These are phyloP conservation scores for Cladophialophora chaetospira DNA, from an alignment of 2,329 filamentous ascomycete species.

Conservation along the genomic window DNA sequence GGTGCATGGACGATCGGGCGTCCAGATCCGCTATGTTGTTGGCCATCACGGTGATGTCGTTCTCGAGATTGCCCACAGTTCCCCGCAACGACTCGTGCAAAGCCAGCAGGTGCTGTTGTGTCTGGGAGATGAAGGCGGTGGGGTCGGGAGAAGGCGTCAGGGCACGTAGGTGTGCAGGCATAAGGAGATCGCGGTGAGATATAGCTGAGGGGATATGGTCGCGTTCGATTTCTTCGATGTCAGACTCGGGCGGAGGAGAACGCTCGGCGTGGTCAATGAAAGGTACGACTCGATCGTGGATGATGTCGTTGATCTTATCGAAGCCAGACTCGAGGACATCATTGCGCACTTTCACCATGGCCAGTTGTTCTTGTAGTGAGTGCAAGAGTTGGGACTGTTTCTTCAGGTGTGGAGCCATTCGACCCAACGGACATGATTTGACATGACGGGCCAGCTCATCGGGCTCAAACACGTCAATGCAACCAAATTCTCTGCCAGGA, in stretches of 20 bases:
- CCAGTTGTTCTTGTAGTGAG: slow-evolving; percentile 48
- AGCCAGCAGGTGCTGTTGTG: slow-evolving; percentile 60
- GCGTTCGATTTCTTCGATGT: slow-evolving; percentile 32
- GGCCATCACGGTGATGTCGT: slow-evolving; percentile 25
- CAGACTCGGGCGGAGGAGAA: slow-evolving; percentile 23
- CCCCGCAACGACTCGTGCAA: slow-evolving; percentile 62
- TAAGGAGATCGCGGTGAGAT: slow-evolving; percentile 26
- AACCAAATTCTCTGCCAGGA: slow-evolving; percentile 43
- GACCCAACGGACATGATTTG: slow-evolving; percentile 53
- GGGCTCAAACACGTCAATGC: slow-evolving; percentile 41
- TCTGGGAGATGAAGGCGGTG: slow-evolving; percentile 37
- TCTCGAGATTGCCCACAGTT: slow-evolving; percentile 49
- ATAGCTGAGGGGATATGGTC: slow-evolving; percentile 25
- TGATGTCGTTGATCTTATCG: slow-evolving; percentile 41
- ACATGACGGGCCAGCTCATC: slow-evolving; percentile 47
- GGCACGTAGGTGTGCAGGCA: slow-evolving; percentile 29
- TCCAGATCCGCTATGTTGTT: slow-evolving; percentile 60
- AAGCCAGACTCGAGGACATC: slow-evolving; percentile 51
- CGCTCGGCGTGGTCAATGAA: slow-evolving; percentile 23
- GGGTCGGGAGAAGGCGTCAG: slow-evolving; percentile 34
- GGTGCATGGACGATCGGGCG: slow-evolving; percentile 62
- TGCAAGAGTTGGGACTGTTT: slow-evolving; percentile 47
- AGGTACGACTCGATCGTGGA: slow-evolving; percentile 27
- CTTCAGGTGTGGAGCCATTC: slow-evolving; percentile 48
- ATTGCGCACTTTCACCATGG: slow-evolving; percentile 49